phyloP scores from a whole-genome alignment of 2,329 filamentous ascomycete genomes.

The Samsoniella hepiali region DNA sequence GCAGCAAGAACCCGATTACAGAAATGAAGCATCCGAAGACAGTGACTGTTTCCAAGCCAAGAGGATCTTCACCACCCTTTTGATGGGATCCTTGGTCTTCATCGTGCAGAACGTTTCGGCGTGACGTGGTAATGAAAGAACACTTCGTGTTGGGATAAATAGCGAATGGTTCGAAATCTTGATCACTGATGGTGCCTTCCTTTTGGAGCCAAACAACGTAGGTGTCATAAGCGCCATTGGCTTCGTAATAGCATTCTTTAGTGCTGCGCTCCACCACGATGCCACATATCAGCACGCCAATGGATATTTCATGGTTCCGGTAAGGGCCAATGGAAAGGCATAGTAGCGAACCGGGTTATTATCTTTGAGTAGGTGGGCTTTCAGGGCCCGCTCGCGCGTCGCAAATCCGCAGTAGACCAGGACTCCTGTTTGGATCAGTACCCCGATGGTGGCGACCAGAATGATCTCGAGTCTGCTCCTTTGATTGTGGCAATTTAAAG shows the following conservation, averaged over 20 bases:
- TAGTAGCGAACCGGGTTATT: not conserved
- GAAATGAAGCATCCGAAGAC: not conserved
- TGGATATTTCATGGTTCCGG: not conserved
- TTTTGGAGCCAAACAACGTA: conserved; percentile 32
- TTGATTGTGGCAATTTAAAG: not conserved
- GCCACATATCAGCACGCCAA: conserved; percentile 31
- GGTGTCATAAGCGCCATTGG: not conserved
- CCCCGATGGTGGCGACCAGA: not conserved
- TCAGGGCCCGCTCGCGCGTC: not conserved
- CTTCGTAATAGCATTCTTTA: conserved; percentile 23
- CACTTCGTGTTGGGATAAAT: conserved; percentile 17
- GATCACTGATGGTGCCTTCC: conserved; percentile 27
- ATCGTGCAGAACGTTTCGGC: not conserved
- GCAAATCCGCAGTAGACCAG: not conserved
- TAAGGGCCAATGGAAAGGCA: not conserved
- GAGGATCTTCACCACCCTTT: not conserved
- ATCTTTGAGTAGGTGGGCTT: not conserved
- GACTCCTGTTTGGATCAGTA: not conserved
- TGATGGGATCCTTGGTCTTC: not conserved
- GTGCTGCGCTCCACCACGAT: conserved; percentile 33
- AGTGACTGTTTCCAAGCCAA: not conserved
- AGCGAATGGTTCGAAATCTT: conserved; percentile 28
- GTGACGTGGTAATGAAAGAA: not conserved
- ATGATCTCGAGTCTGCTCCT: not conserved
- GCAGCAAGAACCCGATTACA: not conserved